Conservation (phyloP, 140 eudicot genomes). For the Bidens hawaiensis region DNA sequence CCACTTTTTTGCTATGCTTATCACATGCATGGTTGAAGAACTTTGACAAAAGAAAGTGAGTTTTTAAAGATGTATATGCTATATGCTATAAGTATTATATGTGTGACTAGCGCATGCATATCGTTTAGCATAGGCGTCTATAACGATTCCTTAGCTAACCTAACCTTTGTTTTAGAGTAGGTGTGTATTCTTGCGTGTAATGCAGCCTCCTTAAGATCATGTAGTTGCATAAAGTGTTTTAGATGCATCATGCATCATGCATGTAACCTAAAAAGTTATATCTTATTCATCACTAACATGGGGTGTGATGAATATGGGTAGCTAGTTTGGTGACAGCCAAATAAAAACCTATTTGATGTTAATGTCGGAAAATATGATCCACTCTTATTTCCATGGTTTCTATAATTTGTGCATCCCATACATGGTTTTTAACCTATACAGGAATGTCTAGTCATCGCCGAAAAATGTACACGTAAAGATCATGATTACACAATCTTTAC, state of each 20-base stretch:
- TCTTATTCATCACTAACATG: slow-evolving; percentile 4
- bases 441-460: neutral
- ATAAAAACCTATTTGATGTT: neutral
- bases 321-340: neutral
- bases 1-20: slow-evolving; percentile 32
- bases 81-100: slow-evolving; percentile 5
- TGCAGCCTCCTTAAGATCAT: slow-evolving; percentile 9
- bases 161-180: slow-evolving; percentile 14
- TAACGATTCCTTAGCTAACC: slow-evolving; percentile 14
- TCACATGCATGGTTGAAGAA: slow-evolving; percentile 40
- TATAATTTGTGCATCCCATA: neutral
- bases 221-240: slow-evolving; percentile 17
- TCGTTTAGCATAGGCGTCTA: neutral
- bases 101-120: neutral
- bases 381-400: neutral
- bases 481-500: slow-evolving; percentile 1
- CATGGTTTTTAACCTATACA: neutral
- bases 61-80: slow-evolving; percentile 21
- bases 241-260: slow-evolving; percentile 7
- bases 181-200: slow-evolving; percentile 20
- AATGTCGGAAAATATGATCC: neutral
- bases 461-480: neutral
- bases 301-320: neutral
- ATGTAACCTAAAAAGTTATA: neutral
- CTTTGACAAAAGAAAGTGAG: slow-evolving; percentile 22